Evolutionary conservation across 495 filamentous ascomycete genomes (phyloP), one percentile per base, ranked within the genome.

Genomic region (Penicillium tannophilum): DNA sequence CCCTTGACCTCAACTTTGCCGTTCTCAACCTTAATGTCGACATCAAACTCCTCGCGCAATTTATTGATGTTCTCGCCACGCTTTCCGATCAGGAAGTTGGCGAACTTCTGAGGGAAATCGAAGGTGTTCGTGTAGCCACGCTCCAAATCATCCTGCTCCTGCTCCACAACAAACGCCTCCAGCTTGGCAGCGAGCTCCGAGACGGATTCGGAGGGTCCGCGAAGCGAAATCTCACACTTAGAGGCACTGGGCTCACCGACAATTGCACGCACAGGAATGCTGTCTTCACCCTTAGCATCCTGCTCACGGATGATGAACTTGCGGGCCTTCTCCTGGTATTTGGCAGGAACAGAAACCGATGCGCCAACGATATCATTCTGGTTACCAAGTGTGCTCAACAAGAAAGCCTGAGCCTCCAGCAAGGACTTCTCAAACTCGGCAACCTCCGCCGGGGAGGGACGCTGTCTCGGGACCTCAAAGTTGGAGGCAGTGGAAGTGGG

Each of bases 21-120:
- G 48, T 88, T 84, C 58, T 85, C 80, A 35, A 98, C 85, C 68
- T 95, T 90, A 63, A 99, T 97, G 45, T 98, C 94, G 33, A 99
- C 95, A 69, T 98, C 95, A 63, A 95, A 96, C 69, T 94, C 91
- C 33, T 98, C 94, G 17, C 92, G 89, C n/a, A 97, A 80, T 68
- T 95, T 93, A 59, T 90, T 91, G 75, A 98, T 94, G 72, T 93
- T 93, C 75, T 92, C 92, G 24, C 94, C 94, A 41, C 86, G 85
- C 70, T 89, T 91, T 56, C 94, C 94, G 62, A 99, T 97, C 17
- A 99, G 81, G 70, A 92, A 87, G 67, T 95, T 95, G 55, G 92
- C 91, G 61, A 86, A 95, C 72, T 97, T 96, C 64, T 94, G 88
- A 6, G 94, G 94, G 77, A 93, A 99, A 54, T 94, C 91, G 60